These are phyloP conservation scores for Simplicillium sp. DNA, from an alignment of 2,329 filamentous ascomycete species.

Conservation along the genomic window DNA sequence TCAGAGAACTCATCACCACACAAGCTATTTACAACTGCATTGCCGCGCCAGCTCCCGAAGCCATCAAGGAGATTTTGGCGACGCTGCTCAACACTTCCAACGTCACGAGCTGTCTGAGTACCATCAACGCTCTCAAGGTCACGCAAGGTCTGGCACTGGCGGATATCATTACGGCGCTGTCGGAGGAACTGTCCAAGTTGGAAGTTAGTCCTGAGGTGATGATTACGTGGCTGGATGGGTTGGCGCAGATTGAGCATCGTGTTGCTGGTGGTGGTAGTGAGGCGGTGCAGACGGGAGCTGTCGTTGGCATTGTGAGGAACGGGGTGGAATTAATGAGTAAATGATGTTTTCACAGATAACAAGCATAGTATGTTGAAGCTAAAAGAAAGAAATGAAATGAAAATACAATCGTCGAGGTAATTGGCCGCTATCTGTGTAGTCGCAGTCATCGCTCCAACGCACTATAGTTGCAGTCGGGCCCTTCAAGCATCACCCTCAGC, in stretches of 20 bases:
- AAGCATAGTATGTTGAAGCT: neutral
- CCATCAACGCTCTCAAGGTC: constrained; percentile 79
- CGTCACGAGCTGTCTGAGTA: constrained; percentile 79
- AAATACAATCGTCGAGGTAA: too few species aligned
- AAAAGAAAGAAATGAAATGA: constrained; percentile 3
- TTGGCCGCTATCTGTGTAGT: too few species aligned
- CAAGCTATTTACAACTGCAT: constrained; percentile 97
- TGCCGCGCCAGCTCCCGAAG: constrained; percentile 83
- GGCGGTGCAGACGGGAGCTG: constrained; percentile 79
- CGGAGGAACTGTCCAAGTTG: constrained; percentile 71
- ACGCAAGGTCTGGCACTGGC: constrained; percentile 81
- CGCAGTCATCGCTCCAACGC: too few species aligned
- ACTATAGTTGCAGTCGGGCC: too few species aligned
- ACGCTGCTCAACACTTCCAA: constrained; percentile 79
- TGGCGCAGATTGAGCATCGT: constrained; percentile 89
- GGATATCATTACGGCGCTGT: constrained; percentile 81
- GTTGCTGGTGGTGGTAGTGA: constrained; percentile 83
- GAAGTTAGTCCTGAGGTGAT: constrained; percentile 82
- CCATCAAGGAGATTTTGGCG: constrained; percentile 74
- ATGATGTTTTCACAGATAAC: constrained; percentile 9
- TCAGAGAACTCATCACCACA: constrained; percentile 72
- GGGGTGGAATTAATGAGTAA: constrained; percentile 64
- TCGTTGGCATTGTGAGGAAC: constrained; percentile 79
- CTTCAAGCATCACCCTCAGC: too few species aligned
- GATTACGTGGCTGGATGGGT: constrained; percentile 81